phyloP scores from a whole-genome alignment of 202 grass and related monocot genomes.

The Panicum virgatum region DNA sequence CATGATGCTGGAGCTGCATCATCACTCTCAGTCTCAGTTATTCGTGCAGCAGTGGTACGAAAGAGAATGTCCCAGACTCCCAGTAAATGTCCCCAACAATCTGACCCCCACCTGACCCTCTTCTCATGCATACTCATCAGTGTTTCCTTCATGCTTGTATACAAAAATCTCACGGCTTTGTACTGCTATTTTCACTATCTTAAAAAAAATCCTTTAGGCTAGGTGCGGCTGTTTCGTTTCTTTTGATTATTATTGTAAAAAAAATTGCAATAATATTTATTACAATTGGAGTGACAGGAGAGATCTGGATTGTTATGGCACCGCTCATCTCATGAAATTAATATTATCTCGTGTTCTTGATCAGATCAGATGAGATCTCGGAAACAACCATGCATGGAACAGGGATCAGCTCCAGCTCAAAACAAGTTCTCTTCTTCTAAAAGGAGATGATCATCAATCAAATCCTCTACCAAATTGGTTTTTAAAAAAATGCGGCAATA shows the following conservation, averaged over 20 bases:
- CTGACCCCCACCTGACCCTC: slow-evolving; percentile 8
- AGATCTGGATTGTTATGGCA: slow-evolving; percentile 13
- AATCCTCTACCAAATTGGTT: slow-evolving; percentile 18
- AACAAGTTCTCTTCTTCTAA: slow-evolving; percentile 21
- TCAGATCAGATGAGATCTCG: slow-evolving; percentile 29
- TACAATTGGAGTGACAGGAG: slow-evolving; percentile 2
- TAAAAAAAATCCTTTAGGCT: not conserved
- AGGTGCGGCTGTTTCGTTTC: not conserved
- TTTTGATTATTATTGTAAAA: not conserved
- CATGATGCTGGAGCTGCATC: not conserved
- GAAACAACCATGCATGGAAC: slow-evolving; percentile 44
- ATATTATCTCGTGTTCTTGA: slow-evolving; percentile 15
- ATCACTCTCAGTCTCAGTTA: not conserved
- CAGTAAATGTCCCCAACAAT: slow-evolving; percentile 13
- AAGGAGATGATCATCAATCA: slow-evolving; percentile 42
- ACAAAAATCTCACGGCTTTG: not conserved
- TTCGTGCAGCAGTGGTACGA: slow-evolving; percentile 35
- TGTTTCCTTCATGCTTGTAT: not conserved
- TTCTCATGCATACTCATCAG: not conserved
- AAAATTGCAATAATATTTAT: not conserved
- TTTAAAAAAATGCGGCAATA: not conserved
- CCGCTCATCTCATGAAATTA: slow-evolving; percentile 23
- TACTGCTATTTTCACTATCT: not conserved
- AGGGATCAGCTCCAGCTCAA: slow-evolving; percentile 18
- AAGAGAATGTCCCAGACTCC: slow-evolving; percentile 32